Evolutionary conservation across 805 yeast species (phyloP).

Genomic region (Priceomyces haplophilus): DNA sequence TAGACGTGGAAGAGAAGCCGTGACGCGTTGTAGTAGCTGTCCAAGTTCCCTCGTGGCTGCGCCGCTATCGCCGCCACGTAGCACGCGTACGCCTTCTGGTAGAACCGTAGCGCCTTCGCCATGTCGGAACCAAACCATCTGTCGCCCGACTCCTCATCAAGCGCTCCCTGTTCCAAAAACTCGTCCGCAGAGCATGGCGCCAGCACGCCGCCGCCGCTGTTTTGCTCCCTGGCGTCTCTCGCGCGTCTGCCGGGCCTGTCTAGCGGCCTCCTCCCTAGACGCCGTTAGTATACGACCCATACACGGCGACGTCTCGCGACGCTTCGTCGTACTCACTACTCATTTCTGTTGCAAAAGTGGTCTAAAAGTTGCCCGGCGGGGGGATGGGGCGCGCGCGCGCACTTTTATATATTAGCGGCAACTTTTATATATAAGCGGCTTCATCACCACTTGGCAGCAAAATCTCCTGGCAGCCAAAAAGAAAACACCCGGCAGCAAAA

Average conservation of each 20-base stretch:
- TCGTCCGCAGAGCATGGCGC: constrained; percentile 58
- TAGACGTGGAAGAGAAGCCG: constrained; percentile 60
- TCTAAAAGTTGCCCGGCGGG: too few species aligned
- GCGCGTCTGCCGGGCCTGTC: constrained; percentile 1
- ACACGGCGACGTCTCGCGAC: too few species aligned
- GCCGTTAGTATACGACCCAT: constrained; percentile 1
- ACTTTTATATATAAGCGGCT: too few species aligned
- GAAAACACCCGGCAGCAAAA: too few species aligned
- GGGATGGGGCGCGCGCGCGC: too few species aligned
- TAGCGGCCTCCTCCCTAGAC: constrained; percentile 5
- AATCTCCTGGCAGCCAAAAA: too few species aligned
- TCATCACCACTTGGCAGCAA: too few species aligned
- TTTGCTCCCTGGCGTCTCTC: not conserved
- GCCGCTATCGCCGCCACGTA: constrained; percentile 39
- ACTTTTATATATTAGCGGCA: too few species aligned
- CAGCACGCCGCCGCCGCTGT: too few species aligned
- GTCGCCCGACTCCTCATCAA: constrained; percentile 72
- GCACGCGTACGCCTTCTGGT: constrained; percentile 50
- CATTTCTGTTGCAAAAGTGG: not conserved
- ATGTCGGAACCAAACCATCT: constrained; percentile 68
- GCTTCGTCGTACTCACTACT: too few species aligned
- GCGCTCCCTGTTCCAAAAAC: constrained; percentile 52
- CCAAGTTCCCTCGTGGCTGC: constrained; percentile 23
- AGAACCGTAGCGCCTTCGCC: constrained; percentile 61
- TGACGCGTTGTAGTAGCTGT: constrained; percentile 57